Evolutionary conservation across 2,329 filamentous ascomycete genomes (phyloP), one percentile per base, ranked within the genome.

Genomic region (Alternaria tenuissima): DNA sequence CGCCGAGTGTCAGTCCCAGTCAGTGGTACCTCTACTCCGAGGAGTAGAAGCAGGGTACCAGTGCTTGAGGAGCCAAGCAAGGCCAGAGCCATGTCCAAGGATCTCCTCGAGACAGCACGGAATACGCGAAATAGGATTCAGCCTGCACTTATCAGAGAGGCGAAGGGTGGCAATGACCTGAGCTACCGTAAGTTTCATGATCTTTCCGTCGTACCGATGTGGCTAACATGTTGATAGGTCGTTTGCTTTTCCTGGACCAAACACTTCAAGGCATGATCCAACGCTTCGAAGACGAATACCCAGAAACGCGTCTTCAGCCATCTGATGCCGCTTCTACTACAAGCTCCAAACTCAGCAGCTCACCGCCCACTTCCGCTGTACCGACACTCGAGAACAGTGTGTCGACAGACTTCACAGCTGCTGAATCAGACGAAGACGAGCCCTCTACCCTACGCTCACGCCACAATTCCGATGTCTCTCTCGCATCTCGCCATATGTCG

Each of bases 211-310:
- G 22, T 55, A 7, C 24, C 12, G 22, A 48, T 39, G 30, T 39
- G 39, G 49, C 67, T 77, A 70, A 77, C 61, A 49, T 44, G 20
- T 7, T 9, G 12, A 18, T 61, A 91, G 89, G 88, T 36, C 90
- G 91, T 49, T 86, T 98, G 20, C 83, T 90, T 43, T 97, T 97
- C 85, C 86, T 99, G 30, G 93, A 97, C 71, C 85, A 91, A 62
- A 98, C 95, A 0, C 84, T 99, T 9, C 86, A 93, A 71, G 90
- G 91, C 67, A 97, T 98, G 81, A 98, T 98, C 73, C 89, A 92
- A 75, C 91, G 95, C 28, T 99, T 98, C 75, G 95, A 98, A 77
- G 91, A 96, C 75, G 94, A 98, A 78, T 98, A 93, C 71, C 95
- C 95, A 0, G 94, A 98, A 74, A 96, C 92, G 0, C 88, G 92